These are phyloP conservation scores for Diaporthe sp. DNA, from an alignment of 2,329 filamentous ascomycete genomes.

Conservation along the genomic window DNA sequence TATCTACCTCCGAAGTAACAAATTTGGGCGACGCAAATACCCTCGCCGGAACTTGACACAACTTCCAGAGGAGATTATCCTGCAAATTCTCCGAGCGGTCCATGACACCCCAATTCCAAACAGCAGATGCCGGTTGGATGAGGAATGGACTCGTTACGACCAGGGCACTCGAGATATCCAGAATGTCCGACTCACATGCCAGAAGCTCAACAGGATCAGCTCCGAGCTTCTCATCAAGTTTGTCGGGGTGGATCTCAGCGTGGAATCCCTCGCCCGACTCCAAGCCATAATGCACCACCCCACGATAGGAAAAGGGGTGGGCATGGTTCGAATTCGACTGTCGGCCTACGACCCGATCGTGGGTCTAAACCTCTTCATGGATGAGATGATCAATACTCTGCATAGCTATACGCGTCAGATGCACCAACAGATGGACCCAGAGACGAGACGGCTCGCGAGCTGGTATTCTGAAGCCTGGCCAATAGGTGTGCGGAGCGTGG, in stretches of 20 bases:
- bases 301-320: background rate
- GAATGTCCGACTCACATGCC: background rate
- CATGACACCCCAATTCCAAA: background rate
- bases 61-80: background rate
- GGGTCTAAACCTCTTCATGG: accelerated
- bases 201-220: background rate
- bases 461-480: background rate
- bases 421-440: background rate
- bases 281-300: background rate
- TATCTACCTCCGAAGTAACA: background rate
- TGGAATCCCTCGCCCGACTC: background rate
- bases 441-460: background rate
- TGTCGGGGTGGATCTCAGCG: background rate
- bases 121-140: background rate
- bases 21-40: background rate
- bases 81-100: background rate
- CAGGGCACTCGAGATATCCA: background rate
- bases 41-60: background rate
- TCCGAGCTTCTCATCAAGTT: background rate
- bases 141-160: background rate
- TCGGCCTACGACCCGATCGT: background rate
- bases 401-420: accelerated
- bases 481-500: background rate
- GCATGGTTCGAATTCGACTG: background rate
- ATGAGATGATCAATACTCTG: background rate